Conservation (phyloP, 495 filamentous ascomycete species). For the Aspergillus carlsbadensis region DNA sequence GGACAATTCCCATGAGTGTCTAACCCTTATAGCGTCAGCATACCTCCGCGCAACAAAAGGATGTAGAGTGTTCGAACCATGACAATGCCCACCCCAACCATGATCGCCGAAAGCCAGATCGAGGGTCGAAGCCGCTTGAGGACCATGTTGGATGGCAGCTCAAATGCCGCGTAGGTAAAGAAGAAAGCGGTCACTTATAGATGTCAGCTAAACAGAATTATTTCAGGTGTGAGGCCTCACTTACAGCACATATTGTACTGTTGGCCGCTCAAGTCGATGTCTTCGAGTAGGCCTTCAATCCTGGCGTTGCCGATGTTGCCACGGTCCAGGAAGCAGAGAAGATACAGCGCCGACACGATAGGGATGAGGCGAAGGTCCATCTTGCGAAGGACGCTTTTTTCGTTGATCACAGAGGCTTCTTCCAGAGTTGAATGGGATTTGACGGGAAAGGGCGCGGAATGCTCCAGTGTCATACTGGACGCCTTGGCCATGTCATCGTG, state of each 20-base stretch:
- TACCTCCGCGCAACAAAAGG: too few species aligned
- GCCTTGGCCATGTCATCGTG: too few species aligned
- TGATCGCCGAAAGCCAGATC: constrained; percentile 64
- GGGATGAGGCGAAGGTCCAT: constrained; percentile 39
- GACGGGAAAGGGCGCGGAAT: too few species aligned
- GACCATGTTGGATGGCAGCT: constrained; percentile 70
- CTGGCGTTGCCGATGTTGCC: constrained; percentile 52
- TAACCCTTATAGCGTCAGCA: constrained; percentile 23
- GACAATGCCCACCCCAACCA: constrained; percentile 60
- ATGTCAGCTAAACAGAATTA: too few species aligned
- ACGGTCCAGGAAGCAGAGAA: constrained; percentile 38
- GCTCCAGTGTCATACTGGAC: too few species aligned
- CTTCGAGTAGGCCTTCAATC: too few species aligned
- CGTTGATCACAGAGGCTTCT: too few species aligned
- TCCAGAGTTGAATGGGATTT: too few species aligned
- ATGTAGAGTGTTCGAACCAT: constrained; percentile 19
- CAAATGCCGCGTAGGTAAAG: constrained; percentile 65
- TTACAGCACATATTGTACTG: too few species aligned
- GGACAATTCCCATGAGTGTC: constrained; percentile 71
- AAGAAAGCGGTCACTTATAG: constrained; percentile 59
- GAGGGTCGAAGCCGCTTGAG: constrained; percentile 62
- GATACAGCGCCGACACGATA: constrained; percentile 44
- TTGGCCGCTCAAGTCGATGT: too few species aligned
- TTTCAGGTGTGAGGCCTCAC: too few species aligned
- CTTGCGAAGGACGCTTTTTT: constrained; percentile 10